Percentiles rank a stretch among this genome's conserved stretches.
phyloP scores from a whole-genome alignment of 495 filamentous ascomycete species.

The Pseudevernia furfuracea region DNA sequence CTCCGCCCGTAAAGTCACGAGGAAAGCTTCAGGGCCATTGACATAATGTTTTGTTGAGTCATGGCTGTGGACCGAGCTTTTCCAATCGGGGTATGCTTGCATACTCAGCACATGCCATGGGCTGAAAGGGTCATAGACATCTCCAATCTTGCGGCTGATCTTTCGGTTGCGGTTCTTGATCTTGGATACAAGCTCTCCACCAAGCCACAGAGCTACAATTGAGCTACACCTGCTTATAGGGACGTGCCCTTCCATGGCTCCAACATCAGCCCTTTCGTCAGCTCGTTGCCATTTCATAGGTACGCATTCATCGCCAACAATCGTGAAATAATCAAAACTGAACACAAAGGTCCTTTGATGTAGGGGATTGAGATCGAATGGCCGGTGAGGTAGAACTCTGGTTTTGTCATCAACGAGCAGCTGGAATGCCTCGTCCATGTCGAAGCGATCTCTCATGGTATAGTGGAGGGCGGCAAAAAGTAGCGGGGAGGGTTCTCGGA shows the following conservation, averaged over 20 bases:
- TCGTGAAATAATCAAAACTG: constrained; percentile 49
- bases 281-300: constrained; percentile 46
- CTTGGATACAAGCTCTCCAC: constrained; percentile 33
- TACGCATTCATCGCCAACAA: constrained; percentile 37
- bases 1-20: constrained; percentile 42
- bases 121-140: constrained; percentile 40
- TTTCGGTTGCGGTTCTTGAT: constrained; percentile 33
- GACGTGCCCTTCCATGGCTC: constrained; percentile 34
- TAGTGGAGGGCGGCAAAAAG: constrained; percentile 45
- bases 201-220: constrained; percentile 42
- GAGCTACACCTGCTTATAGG: constrained; percentile 43
- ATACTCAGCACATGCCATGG: constrained; percentile 48
- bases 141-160: constrained; percentile 32
- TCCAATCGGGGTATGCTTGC: constrained; percentile 46
- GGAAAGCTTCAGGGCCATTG: constrained; percentile 47
- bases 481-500: constrained; percentile 45
- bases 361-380: constrained; percentile 32
- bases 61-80: constrained; percentile 40
- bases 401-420: constrained; percentile 35
- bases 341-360: constrained; percentile 45
- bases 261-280: constrained; percentile 30
- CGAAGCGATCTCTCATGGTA: constrained; percentile 41
- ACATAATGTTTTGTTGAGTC: constrained; percentile 41
- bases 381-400: constrained; percentile 34
- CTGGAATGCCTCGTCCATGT: constrained; percentile 45